A percentile compares a stretch with the other conserved stretches of the same genome.
Conservation (phyloP, 2,329 filamentous ascomycete genomes). For the Paraphoma sp. region DNA sequence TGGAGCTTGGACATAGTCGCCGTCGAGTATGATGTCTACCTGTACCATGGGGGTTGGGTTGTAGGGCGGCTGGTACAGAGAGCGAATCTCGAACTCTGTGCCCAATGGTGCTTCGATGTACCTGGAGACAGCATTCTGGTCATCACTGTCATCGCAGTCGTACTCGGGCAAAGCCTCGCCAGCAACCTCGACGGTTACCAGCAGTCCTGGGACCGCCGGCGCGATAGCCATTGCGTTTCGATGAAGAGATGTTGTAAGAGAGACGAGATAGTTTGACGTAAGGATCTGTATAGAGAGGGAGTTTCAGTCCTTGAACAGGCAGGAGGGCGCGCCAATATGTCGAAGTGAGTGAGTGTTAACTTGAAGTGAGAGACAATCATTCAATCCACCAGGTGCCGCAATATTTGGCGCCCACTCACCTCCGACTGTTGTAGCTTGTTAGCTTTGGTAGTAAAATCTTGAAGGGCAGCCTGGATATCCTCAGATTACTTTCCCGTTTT, state of each 20-base stretch:
- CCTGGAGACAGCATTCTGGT: slow-evolving; percentile 12
- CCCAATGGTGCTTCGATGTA: slow-evolving; percentile 35
- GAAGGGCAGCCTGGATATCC: too few species aligned
- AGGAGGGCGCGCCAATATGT: background rate
- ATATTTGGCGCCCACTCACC: background rate
- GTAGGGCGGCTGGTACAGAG: background rate
- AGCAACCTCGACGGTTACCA: slow-evolving; percentile 1
- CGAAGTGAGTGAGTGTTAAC: background rate
- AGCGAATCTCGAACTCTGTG: slow-evolving; percentile 20
- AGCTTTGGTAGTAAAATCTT: background rate
- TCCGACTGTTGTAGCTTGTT: background rate
- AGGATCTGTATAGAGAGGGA: background rate
- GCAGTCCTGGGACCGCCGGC: background rate
- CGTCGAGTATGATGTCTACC: slow-evolving; percentile 2
- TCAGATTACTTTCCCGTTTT: background rate
- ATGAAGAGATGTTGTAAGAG: background rate
- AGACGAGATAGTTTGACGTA: background rate
- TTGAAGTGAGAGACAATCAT: background rate
- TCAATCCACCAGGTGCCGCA: background rate
- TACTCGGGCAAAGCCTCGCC: slow-evolving; percentile 2
- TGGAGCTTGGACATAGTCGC: slow-evolving; percentile 4
- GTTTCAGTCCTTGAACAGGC: too few species aligned
- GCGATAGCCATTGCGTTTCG: slow-evolving; percentile 4
- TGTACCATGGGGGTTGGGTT: background rate
- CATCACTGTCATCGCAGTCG: background rate